Evolutionary conservation across 2,329 filamentous ascomycete genomes (phyloP).

Genomic region (Aureobasidium lini): DNA sequence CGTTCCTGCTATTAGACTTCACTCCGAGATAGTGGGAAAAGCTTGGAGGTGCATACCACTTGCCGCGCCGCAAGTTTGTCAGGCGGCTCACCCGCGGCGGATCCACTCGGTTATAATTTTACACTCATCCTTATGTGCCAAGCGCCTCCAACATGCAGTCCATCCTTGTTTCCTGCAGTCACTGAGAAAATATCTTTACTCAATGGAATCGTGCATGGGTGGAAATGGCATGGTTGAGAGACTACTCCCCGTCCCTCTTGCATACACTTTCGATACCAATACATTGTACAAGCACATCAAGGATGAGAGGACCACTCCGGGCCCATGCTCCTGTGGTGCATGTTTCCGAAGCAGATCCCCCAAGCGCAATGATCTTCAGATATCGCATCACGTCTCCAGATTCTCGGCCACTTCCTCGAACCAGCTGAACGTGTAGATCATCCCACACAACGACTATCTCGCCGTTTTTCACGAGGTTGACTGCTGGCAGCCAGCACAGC

Average conservation of each 20-base stretch:
- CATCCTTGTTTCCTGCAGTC: conserved; percentile 2
- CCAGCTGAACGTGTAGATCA: conserved; percentile 2
- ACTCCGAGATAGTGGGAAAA: background rate
- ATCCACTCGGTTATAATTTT: background rate
- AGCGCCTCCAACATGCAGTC: background rate
- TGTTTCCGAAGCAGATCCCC: background rate
- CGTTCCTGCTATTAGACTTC: background rate
- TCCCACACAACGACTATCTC: conserved; percentile 11
- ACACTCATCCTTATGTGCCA: background rate
- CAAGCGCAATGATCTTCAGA: conserved; percentile 1
- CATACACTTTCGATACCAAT: conserved; percentile 10
- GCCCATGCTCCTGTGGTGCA: background rate
- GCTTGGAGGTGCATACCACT: background rate
- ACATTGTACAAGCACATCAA: background rate
- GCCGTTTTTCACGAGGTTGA: background rate
- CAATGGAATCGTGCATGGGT: conserved; percentile 4
- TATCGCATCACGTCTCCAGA: conserved; percentile 3
- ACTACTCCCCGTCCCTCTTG: background rate
- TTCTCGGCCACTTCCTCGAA: background rate
- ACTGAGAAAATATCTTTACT: background rate
- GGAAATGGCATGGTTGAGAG: conserved; percentile 6
- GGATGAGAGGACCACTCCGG: background rate
- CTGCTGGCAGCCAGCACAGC: background rate
- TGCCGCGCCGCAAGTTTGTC: background rate
- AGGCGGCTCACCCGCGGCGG: conserved; percentile 6